Percentiles rank a stretch among this genome's conserved stretches.
phyloP scores from a whole-genome alignment of 2,329 filamentous ascomycete genomes.

The Pseudopyrenochaeta lycopersici region DNA sequence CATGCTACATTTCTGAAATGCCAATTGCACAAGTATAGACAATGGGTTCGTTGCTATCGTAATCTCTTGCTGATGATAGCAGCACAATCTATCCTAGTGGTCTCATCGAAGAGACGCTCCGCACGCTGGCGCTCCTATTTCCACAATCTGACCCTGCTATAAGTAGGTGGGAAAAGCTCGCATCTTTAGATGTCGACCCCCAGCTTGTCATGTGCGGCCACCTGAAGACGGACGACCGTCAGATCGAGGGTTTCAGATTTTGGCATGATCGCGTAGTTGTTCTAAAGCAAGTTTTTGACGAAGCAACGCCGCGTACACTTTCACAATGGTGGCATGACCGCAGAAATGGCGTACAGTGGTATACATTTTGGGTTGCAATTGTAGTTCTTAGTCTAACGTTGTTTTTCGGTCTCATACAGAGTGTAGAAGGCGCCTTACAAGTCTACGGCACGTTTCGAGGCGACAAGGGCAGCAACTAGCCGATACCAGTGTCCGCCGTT shows the following conservation, averaged over 20 bases:
- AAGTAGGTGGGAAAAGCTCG: slow-evolving; percentile 25
- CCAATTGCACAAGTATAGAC: slow-evolving; percentile 23
- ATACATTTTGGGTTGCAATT: slow-evolving; percentile 58
- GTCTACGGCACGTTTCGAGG: slow-evolving; percentile 15
- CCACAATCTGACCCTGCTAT: slow-evolving; percentile 37
- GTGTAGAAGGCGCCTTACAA: slow-evolving; percentile 49
- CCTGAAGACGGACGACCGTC: slow-evolving; percentile 44
- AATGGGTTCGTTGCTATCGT: not conserved
- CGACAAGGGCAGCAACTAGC: not conserved
- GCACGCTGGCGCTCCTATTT: slow-evolving; percentile 50
- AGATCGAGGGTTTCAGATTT: slow-evolving; percentile 42
- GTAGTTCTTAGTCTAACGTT: slow-evolving; percentile 48
- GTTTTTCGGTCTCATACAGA: slow-evolving; percentile 56
- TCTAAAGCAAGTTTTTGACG: slow-evolving; percentile 55
- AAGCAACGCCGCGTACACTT: slow-evolving; percentile 45
- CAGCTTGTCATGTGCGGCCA: slow-evolving; percentile 36
- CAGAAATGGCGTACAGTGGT: slow-evolving; percentile 55
- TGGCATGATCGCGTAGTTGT: slow-evolving; percentile 25
- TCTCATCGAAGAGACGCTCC: slow-evolving; percentile 49
- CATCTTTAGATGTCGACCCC: slow-evolving; percentile 32
- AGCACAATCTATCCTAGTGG: slow-evolving; percentile 38
- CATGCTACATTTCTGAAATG: slow-evolving; percentile 48
- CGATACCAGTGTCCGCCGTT: too few species aligned
- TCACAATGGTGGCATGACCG: slow-evolving; percentile 55
- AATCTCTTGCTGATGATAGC: not conserved